A percentile compares a stretch with the other conserved stretches of the same genome.
phyloP scores from a whole-genome alignment of 2,329 filamentous ascomycete genomes.

The Pseudocercospora cruenta region DNA sequence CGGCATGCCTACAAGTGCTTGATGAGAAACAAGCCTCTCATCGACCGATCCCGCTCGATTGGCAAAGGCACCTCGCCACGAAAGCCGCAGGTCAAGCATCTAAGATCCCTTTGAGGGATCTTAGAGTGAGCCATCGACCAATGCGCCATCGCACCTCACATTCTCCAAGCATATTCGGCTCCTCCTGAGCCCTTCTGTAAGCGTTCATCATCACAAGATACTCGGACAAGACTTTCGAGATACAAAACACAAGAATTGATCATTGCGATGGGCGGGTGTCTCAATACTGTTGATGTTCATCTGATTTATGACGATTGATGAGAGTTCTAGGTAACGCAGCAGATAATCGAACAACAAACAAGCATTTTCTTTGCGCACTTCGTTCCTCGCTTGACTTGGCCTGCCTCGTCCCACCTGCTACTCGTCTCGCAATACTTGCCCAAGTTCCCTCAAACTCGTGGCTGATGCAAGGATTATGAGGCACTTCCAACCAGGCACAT shows the following conservation, averaged over 20 bases:
- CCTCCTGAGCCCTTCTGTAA: constrained; percentile 26
- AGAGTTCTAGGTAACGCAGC: neutral
- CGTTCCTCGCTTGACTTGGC: neutral
- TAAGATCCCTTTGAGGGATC: neutral
- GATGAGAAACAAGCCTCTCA: constrained; percentile 18
- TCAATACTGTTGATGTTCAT: constrained; percentile 18
- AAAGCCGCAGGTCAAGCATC: neutral
- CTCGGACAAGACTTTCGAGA: neutral
- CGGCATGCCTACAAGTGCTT: constrained; percentile 77
- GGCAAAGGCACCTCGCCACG: constrained; percentile 22
- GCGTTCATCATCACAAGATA: constrained; percentile 15
- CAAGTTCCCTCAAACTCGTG: neutral
- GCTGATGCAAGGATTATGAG: neutral
- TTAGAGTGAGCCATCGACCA: neutral
- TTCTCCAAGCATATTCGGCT: constrained; percentile 19
- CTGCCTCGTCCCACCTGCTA: neutral
- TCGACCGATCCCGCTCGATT: constrained; percentile 11
- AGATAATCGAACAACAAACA: neutral
- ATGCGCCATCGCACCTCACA: neutral
- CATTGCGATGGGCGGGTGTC: constrained; percentile 9
- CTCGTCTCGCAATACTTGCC: neutral
- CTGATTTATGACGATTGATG: constrained; percentile 7
- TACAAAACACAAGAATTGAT: neutral
- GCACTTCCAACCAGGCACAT: neutral
- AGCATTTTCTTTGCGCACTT: neutral